Conservation (phyloP, 495 filamentous ascomycete genomes). For the Rhypophila decipiens region DNA sequence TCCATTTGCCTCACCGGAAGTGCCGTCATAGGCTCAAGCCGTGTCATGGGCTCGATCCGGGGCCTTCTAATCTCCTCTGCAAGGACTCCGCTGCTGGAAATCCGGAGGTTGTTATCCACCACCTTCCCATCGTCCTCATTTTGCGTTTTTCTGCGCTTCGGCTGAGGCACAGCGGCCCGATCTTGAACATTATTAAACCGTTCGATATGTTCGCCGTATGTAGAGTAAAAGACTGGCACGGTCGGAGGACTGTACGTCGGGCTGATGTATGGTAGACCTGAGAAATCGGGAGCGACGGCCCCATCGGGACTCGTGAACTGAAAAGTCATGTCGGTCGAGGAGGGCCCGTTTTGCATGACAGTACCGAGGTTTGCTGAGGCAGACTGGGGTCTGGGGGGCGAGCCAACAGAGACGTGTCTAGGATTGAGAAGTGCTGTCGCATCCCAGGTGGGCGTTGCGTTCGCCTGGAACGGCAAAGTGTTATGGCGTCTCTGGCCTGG, state of each 20-base stretch:
- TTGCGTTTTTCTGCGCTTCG: conserved; percentile 58
- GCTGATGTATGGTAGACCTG: conserved; percentile 6
- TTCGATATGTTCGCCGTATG: conserved; percentile 52
- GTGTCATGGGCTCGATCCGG: conserved; percentile 34
- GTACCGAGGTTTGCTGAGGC: conserved; percentile 3
- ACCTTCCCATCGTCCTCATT: conserved; percentile 34
- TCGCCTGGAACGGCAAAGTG: conserved; percentile 2
- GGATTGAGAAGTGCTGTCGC: conserved; percentile 22
- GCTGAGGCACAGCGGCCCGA: conserved; percentile 50
- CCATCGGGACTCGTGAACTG: conserved; percentile 37
- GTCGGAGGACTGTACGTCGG: conserved; percentile 6
- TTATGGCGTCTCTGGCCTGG: neutral
- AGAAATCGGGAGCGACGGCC: conserved; percentile 12
- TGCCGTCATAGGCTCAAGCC: conserved; percentile 1
- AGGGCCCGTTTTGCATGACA: conserved; percentile 2
- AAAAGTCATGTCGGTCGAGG: conserved; percentile 21
- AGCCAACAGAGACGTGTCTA: conserved; percentile 8
- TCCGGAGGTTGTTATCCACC: conserved; percentile 34
- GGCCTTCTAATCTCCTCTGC: conserved; percentile 58
- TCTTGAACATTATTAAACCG: conserved; percentile 64
- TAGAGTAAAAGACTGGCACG: conserved; percentile 20
- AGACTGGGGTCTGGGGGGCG: conserved; percentile 10
- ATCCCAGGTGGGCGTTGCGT: conserved; percentile 23
- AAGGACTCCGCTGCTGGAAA: conserved; percentile 49
- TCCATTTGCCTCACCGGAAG: conserved; percentile 15